A percentile compares a stretch with the other conserved stretches of the same genome.
Conservation (phyloP, 345 rosid species). For the Euphorbia pulcherrima region DNA sequence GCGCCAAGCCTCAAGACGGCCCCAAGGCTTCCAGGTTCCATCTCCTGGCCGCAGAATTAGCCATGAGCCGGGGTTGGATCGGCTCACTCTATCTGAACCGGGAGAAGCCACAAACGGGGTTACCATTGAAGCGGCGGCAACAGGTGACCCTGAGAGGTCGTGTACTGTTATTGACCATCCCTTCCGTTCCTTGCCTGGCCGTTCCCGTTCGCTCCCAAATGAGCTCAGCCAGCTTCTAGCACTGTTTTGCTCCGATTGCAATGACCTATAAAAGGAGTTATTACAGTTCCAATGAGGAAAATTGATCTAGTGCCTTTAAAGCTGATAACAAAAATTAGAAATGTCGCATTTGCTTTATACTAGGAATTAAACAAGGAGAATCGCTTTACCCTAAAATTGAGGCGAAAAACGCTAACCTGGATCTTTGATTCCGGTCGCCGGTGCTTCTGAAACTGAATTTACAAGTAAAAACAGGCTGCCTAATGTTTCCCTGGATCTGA, state of each 20-base stretch:
- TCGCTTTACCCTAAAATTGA: not conserved
- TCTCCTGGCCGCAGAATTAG: conserved; percentile 78
- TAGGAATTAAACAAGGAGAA: conserved; percentile 9
- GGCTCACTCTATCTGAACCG: conserved; percentile 81
- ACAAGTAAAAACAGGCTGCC: conserved; percentile 95
- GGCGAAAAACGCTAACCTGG: conserved; percentile 49
- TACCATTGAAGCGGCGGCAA: conserved; percentile 74
- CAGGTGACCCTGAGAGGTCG: conserved; percentile 86
- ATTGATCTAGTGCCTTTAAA: not conserved
- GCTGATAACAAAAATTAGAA: conserved; percentile 1
- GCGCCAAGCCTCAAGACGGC: conserved; percentile 89
- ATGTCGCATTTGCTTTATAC: conserved; percentile 18
- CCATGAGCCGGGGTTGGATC: conserved; percentile 87
- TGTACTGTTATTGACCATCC: conserved; percentile 95
- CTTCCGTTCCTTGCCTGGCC: conserved; percentile 66
- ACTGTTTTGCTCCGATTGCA: conserved; percentile 47
- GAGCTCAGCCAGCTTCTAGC: conserved; percentile 66
- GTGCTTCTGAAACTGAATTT: conserved; percentile 73
- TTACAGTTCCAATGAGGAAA: not conserved
- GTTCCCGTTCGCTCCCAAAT: conserved; percentile 82
- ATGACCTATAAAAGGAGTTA: conserved; percentile 40
- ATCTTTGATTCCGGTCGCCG: conserved; percentile 59
- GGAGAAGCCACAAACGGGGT: conserved; percentile 88
- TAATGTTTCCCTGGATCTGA: conserved; percentile 73
- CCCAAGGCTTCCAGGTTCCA: conserved; percentile 93